Evolutionary conservation across 192 early-diverging fungal genomes (phyloP), one percentile per base, ranked within the genome.

Genomic region (Oehlia diaphana): DNA sequence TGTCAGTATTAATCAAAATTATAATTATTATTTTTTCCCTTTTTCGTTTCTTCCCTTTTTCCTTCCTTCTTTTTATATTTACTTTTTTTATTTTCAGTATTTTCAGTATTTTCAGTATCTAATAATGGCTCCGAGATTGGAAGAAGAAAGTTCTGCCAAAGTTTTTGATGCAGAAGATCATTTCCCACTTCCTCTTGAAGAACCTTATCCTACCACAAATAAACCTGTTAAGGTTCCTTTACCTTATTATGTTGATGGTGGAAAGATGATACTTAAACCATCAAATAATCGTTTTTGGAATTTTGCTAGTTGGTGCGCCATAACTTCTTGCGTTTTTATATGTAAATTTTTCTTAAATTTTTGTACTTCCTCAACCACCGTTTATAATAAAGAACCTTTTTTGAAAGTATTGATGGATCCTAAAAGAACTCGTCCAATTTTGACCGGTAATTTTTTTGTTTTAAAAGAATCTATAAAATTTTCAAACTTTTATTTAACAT

Each of bases 351-450:
- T 87, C 66, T 44, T 86, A 14, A 74, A 72, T 0, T 79, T 63
- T 23, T 76, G 83, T 39, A 47, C 62, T 19, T n/a, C n/a, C n/a
- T 79, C 77, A 14, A 86, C 83, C 21, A 80, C 84, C 0, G 84
- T 88, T 1, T 84, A 89, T 73, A 85, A 90, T 64, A 79, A 91
- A 70, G 88, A 94, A 80, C 86, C 87, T 61, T 92, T 93, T 65
- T 83, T 90, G 9, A 83, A 84, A 33, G 69, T 88, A 9, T 67
- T 93, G 1, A 82, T 91, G 75, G 84, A 90, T 68, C 83, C 87
- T 13, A 58, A 87, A 13, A 89, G 92, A 76, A 84, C 74, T 21
- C 81, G 88, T 67, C 89, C 92, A 0, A 84, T 94, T 19, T 84
- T 94, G 6, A 93, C 93, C n/a, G 88, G 90, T 91, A 85, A 12